Base-by-base conservation (phyloP, 352 stramenopile species). In the Pythium folliculosum region DNA sequence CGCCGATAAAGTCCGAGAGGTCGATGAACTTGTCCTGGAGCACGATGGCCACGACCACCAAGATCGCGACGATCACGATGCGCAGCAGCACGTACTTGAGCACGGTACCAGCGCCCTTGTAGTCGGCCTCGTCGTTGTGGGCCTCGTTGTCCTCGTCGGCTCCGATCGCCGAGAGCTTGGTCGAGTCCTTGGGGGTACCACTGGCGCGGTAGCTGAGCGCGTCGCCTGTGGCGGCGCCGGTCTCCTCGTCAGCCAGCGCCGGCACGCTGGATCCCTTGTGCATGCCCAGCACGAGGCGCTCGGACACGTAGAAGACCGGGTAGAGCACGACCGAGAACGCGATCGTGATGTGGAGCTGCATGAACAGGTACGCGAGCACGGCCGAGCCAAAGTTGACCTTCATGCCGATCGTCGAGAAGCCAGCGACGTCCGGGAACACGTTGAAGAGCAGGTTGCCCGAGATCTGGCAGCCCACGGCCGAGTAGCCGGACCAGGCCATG, bases 361-460 rank as follows among this genome's bases (percentile, higher is more conserved):
- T 88, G 74, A 80, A 81, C 2, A 88, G 30, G 30, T 65, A 78
- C 48, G 59, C 68, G 27, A 73, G n/a, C 30, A 70, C 63, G n/a
- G 65, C 67, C 7, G 58, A 65, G 65, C 60, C 77, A 43, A 23
- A 67, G 70, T 64, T 55, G 22, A 70, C 70, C 7, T 16, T 17
- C 14, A 67, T 78, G 30, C 74, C 74, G 21, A 78, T 53, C 16
- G n/a, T 48, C 1, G 72, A 68, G 19, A 80, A 23, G 1, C 49
- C 72, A 53, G 56, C 79, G 59, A 1, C 32, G 57, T 80, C 57
- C 13, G 75, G 66, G 69, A 75, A 86, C 48, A 90, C 85, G 13
- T 77, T 79, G 63, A 88, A 91, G 12, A 90, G 71, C 64, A 91
- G 52, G 71, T 91, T 91, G 37, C 80, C 77, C 12, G 75, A 77